These are phyloP conservation scores for Crithidia sp. DNA, from an alignment of 208 protist genomes.

Conservation along the genomic window DNA sequence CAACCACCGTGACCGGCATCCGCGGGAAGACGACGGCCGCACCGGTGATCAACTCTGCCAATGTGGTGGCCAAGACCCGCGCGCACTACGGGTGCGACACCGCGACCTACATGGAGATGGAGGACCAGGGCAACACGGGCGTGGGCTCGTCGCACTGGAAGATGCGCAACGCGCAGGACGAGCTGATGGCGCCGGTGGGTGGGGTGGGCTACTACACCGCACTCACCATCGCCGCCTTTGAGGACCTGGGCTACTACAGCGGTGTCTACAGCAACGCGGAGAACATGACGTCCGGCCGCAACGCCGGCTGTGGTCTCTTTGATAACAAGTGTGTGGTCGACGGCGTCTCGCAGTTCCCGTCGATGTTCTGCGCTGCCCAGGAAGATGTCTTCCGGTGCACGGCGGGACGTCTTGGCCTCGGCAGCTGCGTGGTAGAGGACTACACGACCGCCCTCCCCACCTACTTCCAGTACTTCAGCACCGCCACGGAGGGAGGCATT, in stretches of 20 bases:
- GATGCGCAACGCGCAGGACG: slow-evolving; percentile 72
- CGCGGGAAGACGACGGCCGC: slow-evolving; percentile 37
- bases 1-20: slow-evolving; percentile 13
- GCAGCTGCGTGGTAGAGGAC: slow-evolving; percentile 30
- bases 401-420: slow-evolving; percentile 7
- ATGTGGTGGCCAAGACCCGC: slow-evolving; percentile 38
- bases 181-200: slow-evolving; percentile 72
- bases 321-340: slow-evolving; percentile 47
- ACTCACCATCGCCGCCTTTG: slow-evolving; percentile 85
- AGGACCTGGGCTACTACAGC: slow-evolving; percentile 82
- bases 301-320: slow-evolving; percentile 62
- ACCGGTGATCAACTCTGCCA: slow-evolving; percentile 35
- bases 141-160: slow-evolving; percentile 84
- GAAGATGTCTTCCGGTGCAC: neutral
- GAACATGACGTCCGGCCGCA: slow-evolving; percentile 73
- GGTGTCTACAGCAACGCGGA: slow-evolving; percentile 67
- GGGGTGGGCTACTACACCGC: slow-evolving; percentile 52
- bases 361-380: slow-evolving; percentile 52
- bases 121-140: slow-evolving; percentile 60
- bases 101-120: slow-evolving; percentile 71
- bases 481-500: too few species aligned
- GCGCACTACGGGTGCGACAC: slow-evolving; percentile 71
- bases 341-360: slow-evolving; percentile 33
- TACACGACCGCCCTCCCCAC: too few species aligned
- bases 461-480: too few species aligned